Percentiles rank a stretch among this genome's conserved stretches.
Conservation (phyloP, 768 basidiomycete species). For the Sarcomyxa edulis region DNA sequence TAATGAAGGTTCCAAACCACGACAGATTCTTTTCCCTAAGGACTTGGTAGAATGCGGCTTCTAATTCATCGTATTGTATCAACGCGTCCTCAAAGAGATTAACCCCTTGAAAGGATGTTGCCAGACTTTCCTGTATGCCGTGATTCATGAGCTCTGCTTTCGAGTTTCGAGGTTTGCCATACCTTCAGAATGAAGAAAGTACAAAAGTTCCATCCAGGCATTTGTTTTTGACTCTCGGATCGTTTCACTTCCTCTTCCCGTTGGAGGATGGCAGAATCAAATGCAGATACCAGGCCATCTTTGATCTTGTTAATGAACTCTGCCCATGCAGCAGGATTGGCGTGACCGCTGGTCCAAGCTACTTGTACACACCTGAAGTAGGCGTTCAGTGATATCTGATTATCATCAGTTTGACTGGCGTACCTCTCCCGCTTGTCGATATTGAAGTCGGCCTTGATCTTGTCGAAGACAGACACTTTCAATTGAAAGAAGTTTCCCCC, state of each 20-base stretch:
- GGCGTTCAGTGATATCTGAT: not conserved
- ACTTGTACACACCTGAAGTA: slow-evolving; percentile 71
- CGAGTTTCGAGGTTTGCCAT: not conserved
- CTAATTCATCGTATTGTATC: slow-evolving; percentile 87
- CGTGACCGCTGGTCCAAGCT: slow-evolving; percentile 63
- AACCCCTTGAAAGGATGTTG: slow-evolving; percentile 87
- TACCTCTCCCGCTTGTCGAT: slow-evolving; percentile 82
- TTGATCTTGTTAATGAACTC: slow-evolving; percentile 87
- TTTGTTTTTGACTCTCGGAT: slow-evolving; percentile 82
- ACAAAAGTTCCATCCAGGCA: slow-evolving; percentile 99
- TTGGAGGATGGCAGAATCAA: slow-evolving; percentile 71
- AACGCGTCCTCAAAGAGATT: slow-evolving; percentile 87
- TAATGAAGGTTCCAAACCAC: slow-evolving; percentile 88
- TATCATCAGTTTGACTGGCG: slow-evolving; percentile 13
- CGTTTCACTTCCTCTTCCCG: slow-evolving; percentile 89
- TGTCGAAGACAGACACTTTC: slow-evolving; percentile 82
- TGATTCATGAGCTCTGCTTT: not conserved
- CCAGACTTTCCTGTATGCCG: slow-evolving; percentile 77
- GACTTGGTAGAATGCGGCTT: slow-evolving; percentile 72
- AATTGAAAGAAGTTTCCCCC: slow-evolving; percentile 75
- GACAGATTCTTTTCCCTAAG: slow-evolving; percentile 78
- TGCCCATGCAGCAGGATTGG: slow-evolving; percentile 80
- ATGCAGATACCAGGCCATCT: slow-evolving; percentile 80
- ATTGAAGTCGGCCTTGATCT: slow-evolving; percentile 91
- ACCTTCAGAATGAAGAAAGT: slow-evolving; percentile 97